Base-by-base conservation (phyloP, 345 rosid genomes). In the Arabidopsis suecica region DNA sequence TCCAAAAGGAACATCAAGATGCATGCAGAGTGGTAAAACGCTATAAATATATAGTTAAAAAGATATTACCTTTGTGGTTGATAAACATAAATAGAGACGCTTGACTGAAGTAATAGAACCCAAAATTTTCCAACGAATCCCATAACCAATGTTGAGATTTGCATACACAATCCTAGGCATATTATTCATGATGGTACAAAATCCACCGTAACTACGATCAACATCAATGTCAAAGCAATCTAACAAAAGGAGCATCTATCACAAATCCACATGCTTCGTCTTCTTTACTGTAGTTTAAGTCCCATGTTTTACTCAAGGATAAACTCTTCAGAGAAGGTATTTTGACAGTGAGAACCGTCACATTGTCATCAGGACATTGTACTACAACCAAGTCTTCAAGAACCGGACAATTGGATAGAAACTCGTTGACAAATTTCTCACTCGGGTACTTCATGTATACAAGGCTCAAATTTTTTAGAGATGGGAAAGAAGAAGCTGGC, bases 201-300 rank as follows among this genome's bases (percentile, higher is more conserved):
- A 51, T 5, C 37, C 49, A n/a, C 9, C n/a, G 9, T 47, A 9
- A 1, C 13, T 7, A 23, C 2, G 0, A 66, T 36, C 45, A 36
- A 3, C 0, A 36, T 23, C 25, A 23, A 67, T 40, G 18, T 7
- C 5, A 32, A 67, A 36, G 5, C 16, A 0, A 33, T 51, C 33
- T 45, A 66, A 22, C 23, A 8, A 23, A 23, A 51, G 61, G 71
- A 36, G 60, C 71, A 0, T 51, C 36, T 50, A 51, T 51, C 37
- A 37, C 48, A 67, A 51, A 67, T 7, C 71, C 37, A 49, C 7
- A 8, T 9, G 1, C 38, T 7, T 41, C 3, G 0, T 11, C 18
- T 7, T 3, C 33, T 40, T 23, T 7, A 34, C 4, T 20, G 20
- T 4, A 12, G 5, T 41, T 41, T 0, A 41, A 11, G 45, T 44